Evolutionary conservation across 352 stramenopile species (phyloP).

Genomic region (Peronospora belbahrii): DNA sequence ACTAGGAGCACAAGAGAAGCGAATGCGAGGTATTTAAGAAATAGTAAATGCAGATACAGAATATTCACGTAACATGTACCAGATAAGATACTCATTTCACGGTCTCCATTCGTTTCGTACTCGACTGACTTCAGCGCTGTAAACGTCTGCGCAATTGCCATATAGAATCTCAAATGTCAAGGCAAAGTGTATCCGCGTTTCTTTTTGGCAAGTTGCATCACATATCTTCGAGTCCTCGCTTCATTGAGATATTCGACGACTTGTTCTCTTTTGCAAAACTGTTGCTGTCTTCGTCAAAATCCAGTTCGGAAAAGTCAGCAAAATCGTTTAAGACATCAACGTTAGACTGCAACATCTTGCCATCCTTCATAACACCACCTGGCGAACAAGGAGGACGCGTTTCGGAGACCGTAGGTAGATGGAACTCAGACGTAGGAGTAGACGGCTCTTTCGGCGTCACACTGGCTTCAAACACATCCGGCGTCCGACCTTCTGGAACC

Average conservation of each 20-base stretch:
- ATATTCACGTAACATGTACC: slow-evolving; percentile 6
- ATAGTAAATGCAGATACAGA: slow-evolving; percentile 27
- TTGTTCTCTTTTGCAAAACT: slow-evolving; percentile 66
- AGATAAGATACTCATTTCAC: slow-evolving; percentile 2
- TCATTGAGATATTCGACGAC: slow-evolving; percentile 36
- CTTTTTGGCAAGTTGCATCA: slow-evolving; percentile 19
- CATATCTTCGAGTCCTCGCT: slow-evolving; percentile 60
- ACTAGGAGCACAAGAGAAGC: neutral
- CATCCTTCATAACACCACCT: slow-evolving; percentile 3
- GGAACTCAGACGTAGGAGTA: slow-evolving; percentile 9
- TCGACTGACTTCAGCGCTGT: neutral
- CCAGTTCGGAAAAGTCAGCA: slow-evolving; percentile 60
- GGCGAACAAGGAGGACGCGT: slow-evolving; percentile 5
- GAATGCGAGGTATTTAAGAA: slow-evolving; percentile 30
- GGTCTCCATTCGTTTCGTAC: slow-evolving; percentile 6
- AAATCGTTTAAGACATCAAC: slow-evolving; percentile 73
- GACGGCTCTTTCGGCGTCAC: slow-evolving; percentile 7
- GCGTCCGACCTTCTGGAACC: neutral
- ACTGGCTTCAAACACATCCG: slow-evolving; percentile 10
- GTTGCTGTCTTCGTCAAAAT: slow-evolving; percentile 57
- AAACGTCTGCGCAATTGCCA: neutral
- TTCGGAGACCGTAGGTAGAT: slow-evolving; percentile 12
- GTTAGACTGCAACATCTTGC: slow-evolving; percentile 18
- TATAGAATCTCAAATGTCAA: slow-evolving; percentile 2
- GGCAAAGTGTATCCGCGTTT: slow-evolving; percentile 14